Evolutionary conservation across 805 yeast genomes (phyloP), one percentile per base, ranked within the genome.

Genomic region (Komagataella mondaviorum): DNA sequence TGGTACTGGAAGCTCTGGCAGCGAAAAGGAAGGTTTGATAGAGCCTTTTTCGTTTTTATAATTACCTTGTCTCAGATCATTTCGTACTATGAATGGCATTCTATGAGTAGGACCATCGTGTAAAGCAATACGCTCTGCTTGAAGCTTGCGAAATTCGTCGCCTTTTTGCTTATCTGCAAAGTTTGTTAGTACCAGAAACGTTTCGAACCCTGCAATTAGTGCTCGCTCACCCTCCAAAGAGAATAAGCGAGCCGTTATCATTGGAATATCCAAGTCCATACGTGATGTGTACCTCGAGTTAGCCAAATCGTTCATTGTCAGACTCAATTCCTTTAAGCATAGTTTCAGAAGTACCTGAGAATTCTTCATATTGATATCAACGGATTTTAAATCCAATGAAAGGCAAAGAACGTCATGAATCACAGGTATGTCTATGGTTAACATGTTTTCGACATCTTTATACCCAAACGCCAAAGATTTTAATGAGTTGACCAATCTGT

Each of bases 91-190:
- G 61, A 88, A 90, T 0, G 93, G 83, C 18, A 81, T 70, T 51
- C 99, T 67, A 57, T 88, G 93, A 55, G 80, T 88, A 0, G 96
- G 88, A 0, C 86, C 85, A 70, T 93, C 99, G 58, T 88, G 85
- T 6, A 69, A 56, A 17, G 77, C 67, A 1, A 90, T 65, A 63
- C 86, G 95, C 2, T 71, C 69, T 50, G 81, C 81, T 61, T 90
- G 96, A 17, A 66, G 59, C 7, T 60, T 59, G 50, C 78, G 65
- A 46, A 76, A 75, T 10, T 72, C 71, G 0, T 61, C 62, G 55
- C 73, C 74, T 53, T 78, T 69, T 10, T 68, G 64, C 51, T 77
- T 77, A 53, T 78, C 81, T 20, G 73, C 67, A 55, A 88, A 83
- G 54, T 81, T 75, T 2, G 88, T 78, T 14, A 82, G 55, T 12